A percentile compares a stretch with the other conserved stretches of the same genome.
These are phyloP conservation scores for Hypoxylon sp. DNA, from an alignment of 2,329 filamentous ascomycete species.

Conservation along the genomic window DNA sequence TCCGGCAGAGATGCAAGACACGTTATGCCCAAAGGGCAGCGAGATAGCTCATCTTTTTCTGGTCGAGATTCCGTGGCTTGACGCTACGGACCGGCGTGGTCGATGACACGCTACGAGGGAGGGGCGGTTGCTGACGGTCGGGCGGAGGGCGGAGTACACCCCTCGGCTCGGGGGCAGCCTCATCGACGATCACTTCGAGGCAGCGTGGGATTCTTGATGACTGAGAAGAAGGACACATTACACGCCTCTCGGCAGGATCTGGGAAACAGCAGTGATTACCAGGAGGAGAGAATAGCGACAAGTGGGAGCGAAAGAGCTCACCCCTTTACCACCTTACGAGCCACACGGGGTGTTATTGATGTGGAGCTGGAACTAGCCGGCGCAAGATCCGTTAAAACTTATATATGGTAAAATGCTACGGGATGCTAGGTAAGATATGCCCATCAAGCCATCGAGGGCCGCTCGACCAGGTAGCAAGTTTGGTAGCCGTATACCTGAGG, in stretches of 20 bases:
- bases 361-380: slow-evolving; percentile 30
- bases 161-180: slow-evolving; percentile 29
- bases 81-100: slow-evolving; percentile 18
- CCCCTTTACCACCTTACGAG: neutral
- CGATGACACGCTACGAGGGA: slow-evolving; percentile 33
- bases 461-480: too few relatives aligned
- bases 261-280: neutral
- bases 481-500: too few relatives aligned
- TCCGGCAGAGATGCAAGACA: slow-evolving; percentile 34
- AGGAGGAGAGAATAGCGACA: neutral
- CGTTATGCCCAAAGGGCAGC: slow-evolving; percentile 25
- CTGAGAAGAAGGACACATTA: slow-evolving; percentile 8
- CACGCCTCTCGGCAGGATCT: neutral
- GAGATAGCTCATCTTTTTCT: too few relatives aligned
- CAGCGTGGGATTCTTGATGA: slow-evolving; percentile 17
- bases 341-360: slow-evolving; percentile 9
- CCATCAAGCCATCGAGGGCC: too few relatives aligned
- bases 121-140: slow-evolving; percentile 24
- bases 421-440: neutral
- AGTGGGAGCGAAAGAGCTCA: neutral
- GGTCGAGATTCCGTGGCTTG: slow-evolving; percentile 26
- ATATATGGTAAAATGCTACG: neutral
- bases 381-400: slow-evolving; percentile 1
- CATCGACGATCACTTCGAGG: slow-evolving; percentile 26
- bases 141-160: slow-evolving; percentile 26